Evolutionary conservation across 2,329 filamentous ascomycete genomes (phyloP).

Genomic region (Cryphonectria carpinicola): DNA sequence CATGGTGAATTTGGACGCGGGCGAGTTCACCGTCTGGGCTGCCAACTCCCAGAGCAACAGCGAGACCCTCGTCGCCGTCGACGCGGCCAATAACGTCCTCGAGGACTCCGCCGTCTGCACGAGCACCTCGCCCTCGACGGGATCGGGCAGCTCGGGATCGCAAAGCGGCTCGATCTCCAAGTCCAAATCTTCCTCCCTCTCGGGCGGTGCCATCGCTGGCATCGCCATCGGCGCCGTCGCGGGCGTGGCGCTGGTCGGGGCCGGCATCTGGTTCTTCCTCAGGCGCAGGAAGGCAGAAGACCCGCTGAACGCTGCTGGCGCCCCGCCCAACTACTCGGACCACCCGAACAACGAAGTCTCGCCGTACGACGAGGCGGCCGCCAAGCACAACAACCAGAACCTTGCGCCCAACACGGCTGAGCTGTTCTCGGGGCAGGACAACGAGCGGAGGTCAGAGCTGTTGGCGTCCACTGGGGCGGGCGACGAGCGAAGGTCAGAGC

Average conservation of each 20-base stretch:
- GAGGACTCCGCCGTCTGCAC: not conserved
- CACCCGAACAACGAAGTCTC: not conserved
- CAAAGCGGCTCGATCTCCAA: not conserved
- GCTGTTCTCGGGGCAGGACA: conserved; percentile 1
- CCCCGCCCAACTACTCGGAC: not conserved
- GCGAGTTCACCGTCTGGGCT: not conserved
- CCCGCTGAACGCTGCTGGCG: not conserved
- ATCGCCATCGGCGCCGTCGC: conserved; percentile 30
- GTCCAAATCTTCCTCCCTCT: not conserved
- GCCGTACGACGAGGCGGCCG: conserved; percentile 5
- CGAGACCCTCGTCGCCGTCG: conserved; percentile 1
- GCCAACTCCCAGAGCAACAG: conserved; percentile 1
- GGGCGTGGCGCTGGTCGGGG: conserved; percentile 28
- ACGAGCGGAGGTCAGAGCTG: conserved; percentile 1
- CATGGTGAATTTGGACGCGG: not conserved
- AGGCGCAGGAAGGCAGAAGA: conserved; percentile 14
- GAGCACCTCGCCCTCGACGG: not conserved
- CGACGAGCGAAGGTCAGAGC: not conserved
- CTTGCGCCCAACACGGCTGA: not conserved
- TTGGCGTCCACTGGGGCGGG: not conserved
- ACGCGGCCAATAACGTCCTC: not conserved
- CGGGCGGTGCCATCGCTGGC: conserved; percentile 36
- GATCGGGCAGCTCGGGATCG: not conserved
- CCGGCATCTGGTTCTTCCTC: conserved; percentile 34
- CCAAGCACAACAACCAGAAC: not conserved